Conservation (phyloP, 441 rosid species). For the Daphne laureola region DNA sequence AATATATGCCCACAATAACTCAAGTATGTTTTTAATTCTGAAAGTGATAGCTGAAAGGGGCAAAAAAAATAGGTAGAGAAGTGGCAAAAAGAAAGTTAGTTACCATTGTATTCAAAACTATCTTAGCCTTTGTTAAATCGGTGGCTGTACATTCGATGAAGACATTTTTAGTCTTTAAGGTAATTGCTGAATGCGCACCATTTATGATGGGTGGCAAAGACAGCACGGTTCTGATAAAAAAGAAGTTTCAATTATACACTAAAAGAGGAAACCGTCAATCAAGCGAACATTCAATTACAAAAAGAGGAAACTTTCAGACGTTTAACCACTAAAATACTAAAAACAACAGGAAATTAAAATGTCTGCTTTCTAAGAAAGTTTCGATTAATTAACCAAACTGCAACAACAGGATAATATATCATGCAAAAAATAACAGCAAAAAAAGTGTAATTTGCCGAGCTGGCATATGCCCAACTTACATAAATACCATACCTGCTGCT, state of each 20-base stretch:
- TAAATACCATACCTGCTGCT: constrained; percentile 43
- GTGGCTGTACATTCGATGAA: constrained; percentile 96
- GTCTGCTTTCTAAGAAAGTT: too few relatives aligned
- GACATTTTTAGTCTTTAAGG: constrained; percentile 85
- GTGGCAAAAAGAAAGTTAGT: too few relatives aligned
- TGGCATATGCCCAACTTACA: background rate
- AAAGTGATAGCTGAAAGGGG: too few relatives aligned
- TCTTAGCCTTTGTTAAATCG: constrained; percentile 89
- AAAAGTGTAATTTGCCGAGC: background rate
- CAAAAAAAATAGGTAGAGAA: too few relatives aligned
- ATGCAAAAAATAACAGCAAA: background rate
- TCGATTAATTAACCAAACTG: too few relatives aligned
- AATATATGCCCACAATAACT: constrained; percentile 14
- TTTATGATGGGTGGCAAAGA: constrained; percentile 94
- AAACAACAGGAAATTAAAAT: too few relatives aligned
- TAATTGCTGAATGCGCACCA: constrained; percentile 92
- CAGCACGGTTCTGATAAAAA: constrained; percentile 63
- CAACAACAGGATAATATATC: too few relatives aligned
- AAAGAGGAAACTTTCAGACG: too few relatives aligned
- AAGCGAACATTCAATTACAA: too few relatives aligned
- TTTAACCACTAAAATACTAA: too few relatives aligned
- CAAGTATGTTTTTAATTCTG: too few relatives aligned
- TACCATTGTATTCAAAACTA: constrained; percentile 89
- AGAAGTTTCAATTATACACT: background rate
- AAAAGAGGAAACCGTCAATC: constrained; percentile 3